Conservation (phyloP, 169 alveolate genomes). For the Nephromyces sp. region DNA sequence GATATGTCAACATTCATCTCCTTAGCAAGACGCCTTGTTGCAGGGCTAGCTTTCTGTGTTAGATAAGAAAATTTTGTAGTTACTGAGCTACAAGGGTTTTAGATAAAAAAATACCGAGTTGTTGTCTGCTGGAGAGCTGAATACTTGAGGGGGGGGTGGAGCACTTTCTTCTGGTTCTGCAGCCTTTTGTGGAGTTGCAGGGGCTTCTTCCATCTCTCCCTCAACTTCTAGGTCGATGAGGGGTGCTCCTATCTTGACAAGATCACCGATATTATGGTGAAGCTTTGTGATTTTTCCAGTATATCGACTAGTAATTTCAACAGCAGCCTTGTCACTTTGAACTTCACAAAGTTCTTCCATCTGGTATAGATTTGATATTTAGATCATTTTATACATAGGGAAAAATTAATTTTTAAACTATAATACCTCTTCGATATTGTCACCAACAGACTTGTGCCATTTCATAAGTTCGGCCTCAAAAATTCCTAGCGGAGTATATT, state of each 20-base stretch:
- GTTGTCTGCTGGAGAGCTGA: neutral
- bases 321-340: slow-evolving; percentile 86
- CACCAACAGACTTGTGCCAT: slow-evolving; percentile 82
- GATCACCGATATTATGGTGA: slow-evolving; percentile 65
- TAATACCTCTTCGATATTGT: slow-evolving; percentile 71
- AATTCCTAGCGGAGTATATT: slow-evolving; percentile 53
- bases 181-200: neutral
- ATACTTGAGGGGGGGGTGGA: neutral
- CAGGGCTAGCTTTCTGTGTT: slow-evolving; percentile 32
- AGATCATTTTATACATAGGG: too few species aligned
- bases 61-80: neutral
- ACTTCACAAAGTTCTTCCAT: slow-evolving; percentile 83
- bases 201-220: slow-evolving; percentile 24
- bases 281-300: slow-evolving; percentile 76
- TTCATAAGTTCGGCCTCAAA: slow-evolving; percentile 83
- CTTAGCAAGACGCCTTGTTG: slow-evolving; percentile 45
- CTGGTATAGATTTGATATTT: too few species aligned
- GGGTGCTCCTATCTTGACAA: slow-evolving; percentile 58
- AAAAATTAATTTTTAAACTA: neutral
- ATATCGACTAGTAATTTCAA: slow-evolving; percentile 80
- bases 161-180: neutral
- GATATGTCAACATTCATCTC: slow-evolving; percentile 44
- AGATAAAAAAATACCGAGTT: too few species aligned
- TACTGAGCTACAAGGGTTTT: neutral
- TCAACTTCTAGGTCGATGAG: slow-evolving; percentile 65